A percentile compares a stretch with the other conserved stretches of the same genome.
These are phyloP conservation scores for Dichotomopilus funicola DNA, from an alignment of 2,329 filamentous ascomycete genomes.

Conservation along the genomic window DNA sequence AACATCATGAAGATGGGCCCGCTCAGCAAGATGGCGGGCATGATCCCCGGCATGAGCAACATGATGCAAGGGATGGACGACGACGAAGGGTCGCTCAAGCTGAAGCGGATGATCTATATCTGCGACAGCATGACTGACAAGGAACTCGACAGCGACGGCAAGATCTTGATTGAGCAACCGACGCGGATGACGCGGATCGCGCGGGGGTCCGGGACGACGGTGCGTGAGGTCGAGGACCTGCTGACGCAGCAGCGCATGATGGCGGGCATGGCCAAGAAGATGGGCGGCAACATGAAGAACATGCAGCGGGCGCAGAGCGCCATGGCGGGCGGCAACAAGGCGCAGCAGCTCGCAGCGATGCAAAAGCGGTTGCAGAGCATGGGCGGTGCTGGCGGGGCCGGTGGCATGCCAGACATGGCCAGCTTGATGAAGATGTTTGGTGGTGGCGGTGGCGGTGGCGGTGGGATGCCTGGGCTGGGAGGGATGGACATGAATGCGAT, in stretches of 20 bases:
- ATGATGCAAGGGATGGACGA: conserved; percentile 97
- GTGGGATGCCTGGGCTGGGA: conserved; percentile 58
- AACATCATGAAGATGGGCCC: conserved; percentile 99
- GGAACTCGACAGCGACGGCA: conserved; percentile 91
- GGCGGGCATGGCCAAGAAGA: conserved; percentile 98
- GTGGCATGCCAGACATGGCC: conserved; percentile 73
- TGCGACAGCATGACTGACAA: conserved; percentile 97
- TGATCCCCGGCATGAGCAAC: conserved; percentile 92
- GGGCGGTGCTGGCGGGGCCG: conserved; percentile 62
- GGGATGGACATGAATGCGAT: conserved; percentile 74
- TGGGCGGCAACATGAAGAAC: conserved; percentile 96
- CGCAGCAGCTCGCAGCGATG: conserved; percentile 93
- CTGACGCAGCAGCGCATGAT: conserved; percentile 99
- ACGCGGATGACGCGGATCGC: conserved; percentile 89
- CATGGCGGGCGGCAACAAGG: conserved; percentile 84
- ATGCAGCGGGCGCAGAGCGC: conserved; percentile 90
- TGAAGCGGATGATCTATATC: conserved; percentile 98
- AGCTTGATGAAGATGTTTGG: conserved; percentile 90
- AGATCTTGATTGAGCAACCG: conserved; percentile 87
- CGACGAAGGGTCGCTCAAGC: conserved; percentile 85
- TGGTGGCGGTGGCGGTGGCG: conserved; percentile 53
- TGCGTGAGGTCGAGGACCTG: conserved; percentile 89
- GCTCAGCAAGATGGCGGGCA: conserved; percentile 92
- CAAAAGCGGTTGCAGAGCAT: conserved; percentile 91
- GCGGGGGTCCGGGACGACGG: conserved; percentile 80